Percentiles rank a stretch among this genome's conserved stretches.
Conservation (phyloP, 305 asterid genomes). For the Euphrasia arctica region DNA sequence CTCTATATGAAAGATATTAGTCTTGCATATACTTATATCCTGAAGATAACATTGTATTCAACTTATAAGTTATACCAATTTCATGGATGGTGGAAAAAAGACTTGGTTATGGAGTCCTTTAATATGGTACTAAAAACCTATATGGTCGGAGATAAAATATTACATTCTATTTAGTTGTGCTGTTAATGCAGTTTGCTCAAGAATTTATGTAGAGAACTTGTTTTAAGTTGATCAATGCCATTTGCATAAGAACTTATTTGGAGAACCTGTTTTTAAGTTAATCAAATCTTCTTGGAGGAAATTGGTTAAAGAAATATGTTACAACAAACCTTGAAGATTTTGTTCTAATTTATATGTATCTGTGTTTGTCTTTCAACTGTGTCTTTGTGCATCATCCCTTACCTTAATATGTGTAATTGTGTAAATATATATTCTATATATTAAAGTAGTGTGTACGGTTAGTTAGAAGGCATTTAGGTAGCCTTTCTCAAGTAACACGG, state of each 20-base stretch:
- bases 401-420: neutral
- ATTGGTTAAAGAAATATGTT: neutral
- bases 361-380: too few species aligned
- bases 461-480: neutral
- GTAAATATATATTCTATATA: neutral
- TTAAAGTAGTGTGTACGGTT: neutral
- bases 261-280: too few species aligned
- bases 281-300: neutral
- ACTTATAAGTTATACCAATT: neutral
- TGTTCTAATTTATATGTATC: neutral
- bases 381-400: neutral
- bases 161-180: conserved; percentile 6
- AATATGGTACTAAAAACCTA: neutral
- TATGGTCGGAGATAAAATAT: neutral
- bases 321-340: neutral
- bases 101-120: conserved; percentile 1
- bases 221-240: neutral
- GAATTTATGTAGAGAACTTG: neutral
- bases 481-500: neutral
- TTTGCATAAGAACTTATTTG: too few species aligned
- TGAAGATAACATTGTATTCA: neutral
- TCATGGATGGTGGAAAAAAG: neutral
- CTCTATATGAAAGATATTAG: neutral
- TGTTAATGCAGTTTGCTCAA: conserved; percentile 1
- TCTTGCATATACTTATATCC: neutral